Evolutionary conservation across 1,284 basidiomycete species (phyloP).

Genomic region (Apiotrichum laibachii): DNA sequence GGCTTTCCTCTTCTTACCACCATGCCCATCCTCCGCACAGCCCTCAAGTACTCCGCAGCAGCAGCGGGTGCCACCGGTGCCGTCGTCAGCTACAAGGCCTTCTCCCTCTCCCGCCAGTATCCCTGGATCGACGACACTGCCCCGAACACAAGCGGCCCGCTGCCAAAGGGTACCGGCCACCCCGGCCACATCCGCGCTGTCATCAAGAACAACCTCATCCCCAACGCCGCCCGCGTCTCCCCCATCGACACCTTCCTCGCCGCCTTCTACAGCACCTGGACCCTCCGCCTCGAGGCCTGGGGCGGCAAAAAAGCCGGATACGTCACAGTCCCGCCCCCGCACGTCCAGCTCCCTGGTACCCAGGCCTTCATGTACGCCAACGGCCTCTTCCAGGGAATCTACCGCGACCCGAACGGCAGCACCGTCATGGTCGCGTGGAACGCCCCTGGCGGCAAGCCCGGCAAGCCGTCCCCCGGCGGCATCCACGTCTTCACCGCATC

Average conservation of each 20-base stretch:
- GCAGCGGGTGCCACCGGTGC: neutral
- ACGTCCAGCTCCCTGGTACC: neutral
- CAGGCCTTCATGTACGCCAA: neutral
- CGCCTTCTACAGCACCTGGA: neutral
- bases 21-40: neutral
- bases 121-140: neutral
- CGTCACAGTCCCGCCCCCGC: neutral
- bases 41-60: neutral
- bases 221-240: neutral
- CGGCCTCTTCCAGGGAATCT: constrained; percentile 5
- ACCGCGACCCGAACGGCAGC: neutral
- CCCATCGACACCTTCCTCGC: constrained; percentile 1
- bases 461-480: neutral
- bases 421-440: constrained; percentile 5
- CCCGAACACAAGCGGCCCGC: neutral
- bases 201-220: neutral
- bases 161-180: neutral
- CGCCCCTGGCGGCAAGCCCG: neutral
- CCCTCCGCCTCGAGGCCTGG: constrained; percentile 1
- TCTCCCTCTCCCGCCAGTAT: neutral
- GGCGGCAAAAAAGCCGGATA: neutral
- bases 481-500: neutral
- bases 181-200: neutral
- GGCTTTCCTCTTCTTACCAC: no score
- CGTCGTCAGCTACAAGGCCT: neutral